phyloP scores from a whole-genome alignment of 306 rosid genomes.

The Rosa rugosa region DNA sequence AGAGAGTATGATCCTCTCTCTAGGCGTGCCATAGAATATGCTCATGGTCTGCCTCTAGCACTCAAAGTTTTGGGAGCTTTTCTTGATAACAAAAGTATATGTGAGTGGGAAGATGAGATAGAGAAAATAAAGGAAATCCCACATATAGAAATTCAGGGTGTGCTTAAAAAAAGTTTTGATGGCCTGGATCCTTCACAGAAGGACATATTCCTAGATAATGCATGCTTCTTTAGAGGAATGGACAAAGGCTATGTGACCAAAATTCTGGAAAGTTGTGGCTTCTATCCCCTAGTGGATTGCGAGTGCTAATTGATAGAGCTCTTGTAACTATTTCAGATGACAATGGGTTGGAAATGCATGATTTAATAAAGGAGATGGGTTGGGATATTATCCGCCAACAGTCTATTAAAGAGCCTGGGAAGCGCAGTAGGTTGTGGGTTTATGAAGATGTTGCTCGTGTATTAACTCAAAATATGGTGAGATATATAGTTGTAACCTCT shows the following conservation, averaged over 20 bases:
- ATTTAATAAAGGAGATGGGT: constrained; percentile 38
- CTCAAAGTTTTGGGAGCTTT: constrained; percentile 11
- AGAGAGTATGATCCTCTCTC: background rate
- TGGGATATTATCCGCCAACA: background rate
- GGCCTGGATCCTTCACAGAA: constrained; percentile 15
- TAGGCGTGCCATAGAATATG: background rate
- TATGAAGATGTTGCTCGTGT: background rate
- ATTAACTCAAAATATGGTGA: background rate
- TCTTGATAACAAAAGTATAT: background rate
- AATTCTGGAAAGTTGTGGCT: constrained; percentile 22
- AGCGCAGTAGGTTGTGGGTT: background rate
- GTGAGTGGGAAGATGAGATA: constrained; percentile 8
- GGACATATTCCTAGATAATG: constrained; percentile 22
- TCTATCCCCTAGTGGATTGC: constrained; percentile 31
- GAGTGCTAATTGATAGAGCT: constrained; percentile 37
- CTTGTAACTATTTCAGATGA: constrained; percentile 19
- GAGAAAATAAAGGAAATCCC: background rate
- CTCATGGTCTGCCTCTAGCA: constrained; percentile 26
- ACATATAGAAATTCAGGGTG: background rate
- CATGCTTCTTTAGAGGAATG: constrained; percentile 49
- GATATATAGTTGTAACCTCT: background rate
- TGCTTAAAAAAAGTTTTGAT: constrained; percentile 19
- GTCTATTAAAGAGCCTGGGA: background rate
- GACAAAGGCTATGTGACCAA: constrained; percentile 11
- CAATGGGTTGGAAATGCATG: constrained; percentile 25